These are phyloP conservation scores for Ricinus communis DNA, from an alignment of 345 rosid species.

Conservation along the genomic window DNA sequence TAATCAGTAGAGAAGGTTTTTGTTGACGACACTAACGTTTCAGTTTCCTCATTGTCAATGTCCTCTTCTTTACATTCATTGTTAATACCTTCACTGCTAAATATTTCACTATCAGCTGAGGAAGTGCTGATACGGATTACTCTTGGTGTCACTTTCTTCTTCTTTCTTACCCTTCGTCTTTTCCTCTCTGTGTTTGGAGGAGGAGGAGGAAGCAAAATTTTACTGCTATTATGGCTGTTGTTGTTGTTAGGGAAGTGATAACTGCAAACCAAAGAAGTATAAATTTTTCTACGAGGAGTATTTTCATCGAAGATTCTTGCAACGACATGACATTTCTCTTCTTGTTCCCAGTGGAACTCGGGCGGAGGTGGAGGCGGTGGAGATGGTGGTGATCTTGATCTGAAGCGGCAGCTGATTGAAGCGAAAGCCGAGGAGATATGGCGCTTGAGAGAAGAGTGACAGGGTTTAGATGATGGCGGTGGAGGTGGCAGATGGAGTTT, in stretches of 20 bases:
- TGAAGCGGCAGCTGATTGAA: slow-evolving; percentile 46
- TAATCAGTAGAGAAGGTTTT: slow-evolving; percentile 62
- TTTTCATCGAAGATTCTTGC: slow-evolving; percentile 38
- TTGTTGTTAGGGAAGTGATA: too few relatives aligned
- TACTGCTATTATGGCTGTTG: too few relatives aligned
- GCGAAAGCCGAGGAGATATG: slow-evolving; percentile 49
- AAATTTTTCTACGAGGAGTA: slow-evolving; percentile 58
- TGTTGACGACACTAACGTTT: too few relatives aligned
- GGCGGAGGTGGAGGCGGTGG: slow-evolving; percentile 36
- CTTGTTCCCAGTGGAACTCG: slow-evolving; percentile 60
- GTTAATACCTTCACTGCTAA: too few relatives aligned
- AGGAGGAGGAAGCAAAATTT: slow-evolving; percentile 29
- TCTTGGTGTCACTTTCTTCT: slow-evolving; percentile 32
- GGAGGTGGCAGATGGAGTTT: slow-evolving; percentile 21
- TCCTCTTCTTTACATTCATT: too few relatives aligned
- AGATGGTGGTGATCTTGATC: slow-evolving; percentile 29
- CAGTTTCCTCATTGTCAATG: too few relatives aligned
- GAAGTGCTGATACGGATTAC: slow-evolving; percentile 46
- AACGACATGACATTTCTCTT: slow-evolving; percentile 59
- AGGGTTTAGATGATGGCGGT: slow-evolving; percentile 23
- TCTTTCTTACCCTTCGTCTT: slow-evolving; percentile 36
- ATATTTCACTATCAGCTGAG: slow-evolving; percentile 58
- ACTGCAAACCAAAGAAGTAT: too few relatives aligned
- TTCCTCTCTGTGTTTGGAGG: slow-evolving; percentile 29
- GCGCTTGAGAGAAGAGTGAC: slow-evolving; percentile 44